Conservation (phyloP, 176 grass and related monocot species). For the Elymus sibiricus region DNA sequence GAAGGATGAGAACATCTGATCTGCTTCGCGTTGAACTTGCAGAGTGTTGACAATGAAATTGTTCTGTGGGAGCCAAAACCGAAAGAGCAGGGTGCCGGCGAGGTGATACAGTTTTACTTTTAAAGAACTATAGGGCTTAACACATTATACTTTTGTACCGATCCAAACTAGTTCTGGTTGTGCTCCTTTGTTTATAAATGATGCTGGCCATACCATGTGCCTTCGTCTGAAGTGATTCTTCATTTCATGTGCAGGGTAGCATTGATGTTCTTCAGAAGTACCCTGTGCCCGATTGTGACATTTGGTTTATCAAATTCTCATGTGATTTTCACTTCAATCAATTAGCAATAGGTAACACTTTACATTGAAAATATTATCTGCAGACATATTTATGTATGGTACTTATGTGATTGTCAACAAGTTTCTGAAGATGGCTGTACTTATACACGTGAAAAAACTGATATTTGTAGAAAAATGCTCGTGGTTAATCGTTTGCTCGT, state of each 20-base stretch:
- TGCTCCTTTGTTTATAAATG: conserved; percentile 17
- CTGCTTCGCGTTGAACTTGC: conserved; percentile 29
- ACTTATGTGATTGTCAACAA: neutral
- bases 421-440: neutral
- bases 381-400: neutral
- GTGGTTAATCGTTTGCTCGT: neutral
- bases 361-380: neutral
- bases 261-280: conserved; percentile 98
- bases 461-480: neutral
- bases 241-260: conserved; percentile 48
- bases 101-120: conserved; percentile 54
- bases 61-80: conserved; percentile 92
- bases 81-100: conserved; percentile 75
- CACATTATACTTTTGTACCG: neutral
- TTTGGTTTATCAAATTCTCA: conserved; percentile 99
- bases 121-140: neutral
- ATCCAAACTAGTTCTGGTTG: neutral
- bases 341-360: conserved; percentile 76
- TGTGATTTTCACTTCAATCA: conserved; percentile 98
- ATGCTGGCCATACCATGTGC: conserved; percentile 4
- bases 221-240: conserved; percentile 16
- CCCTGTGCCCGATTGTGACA: conserved; percentile 92
- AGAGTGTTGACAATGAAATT: conserved; percentile 98
- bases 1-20: conserved; percentile 28
- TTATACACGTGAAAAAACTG: neutral